These are phyloP conservation scores for Pleurotus platypus DNA, from an alignment of 768 basidiomycete genomes.

Conservation along the genomic window DNA sequence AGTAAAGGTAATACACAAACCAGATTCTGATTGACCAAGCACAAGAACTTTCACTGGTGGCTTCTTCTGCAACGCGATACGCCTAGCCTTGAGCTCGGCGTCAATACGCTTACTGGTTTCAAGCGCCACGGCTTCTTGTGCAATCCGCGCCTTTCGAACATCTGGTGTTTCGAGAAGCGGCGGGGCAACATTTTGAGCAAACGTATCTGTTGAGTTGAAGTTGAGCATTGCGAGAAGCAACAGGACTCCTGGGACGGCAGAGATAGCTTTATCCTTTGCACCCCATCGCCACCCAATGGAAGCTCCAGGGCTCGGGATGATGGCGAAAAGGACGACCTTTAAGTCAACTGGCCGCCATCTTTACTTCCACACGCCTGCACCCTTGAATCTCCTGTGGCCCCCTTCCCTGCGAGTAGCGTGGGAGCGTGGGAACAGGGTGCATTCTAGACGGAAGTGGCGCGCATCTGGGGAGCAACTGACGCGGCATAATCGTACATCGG, in stretches of 20 bases:
- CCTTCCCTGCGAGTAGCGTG: slow-evolving; percentile 7
- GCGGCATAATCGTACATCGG: not conserved
- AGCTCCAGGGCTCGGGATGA: not conserved
- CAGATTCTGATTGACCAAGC: slow-evolving; percentile 11
- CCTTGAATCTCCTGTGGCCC: not conserved
- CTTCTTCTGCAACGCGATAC: slow-evolving; percentile 6
- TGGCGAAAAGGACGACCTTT: not conserved
- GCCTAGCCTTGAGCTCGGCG: slow-evolving; percentile 8
- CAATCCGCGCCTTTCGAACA: not conserved
- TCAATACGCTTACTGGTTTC: slow-evolving; percentile 5
- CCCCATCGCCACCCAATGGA: too few relatives aligned
- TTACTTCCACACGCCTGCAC: not conserved
- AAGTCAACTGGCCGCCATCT: not conserved
- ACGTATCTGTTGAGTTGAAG: slow-evolving; percentile 5
- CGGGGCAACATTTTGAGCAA: slow-evolving; percentile 3
- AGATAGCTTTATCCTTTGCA: too few relatives aligned
- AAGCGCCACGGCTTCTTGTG: slow-evolving; percentile 3
- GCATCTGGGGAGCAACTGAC: not conserved
- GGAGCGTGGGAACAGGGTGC: not conserved
- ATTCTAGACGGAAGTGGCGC: too few relatives aligned
- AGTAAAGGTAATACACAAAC: not conserved
- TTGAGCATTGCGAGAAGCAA: slow-evolving; percentile 1
- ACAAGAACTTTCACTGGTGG: slow-evolving; percentile 8
- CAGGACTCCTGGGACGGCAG: too few relatives aligned
- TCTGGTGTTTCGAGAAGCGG: not conserved